phyloP scores from a whole-genome alignment of 768 basidiomycete species.

The Lentinula detonsa region DNA sequence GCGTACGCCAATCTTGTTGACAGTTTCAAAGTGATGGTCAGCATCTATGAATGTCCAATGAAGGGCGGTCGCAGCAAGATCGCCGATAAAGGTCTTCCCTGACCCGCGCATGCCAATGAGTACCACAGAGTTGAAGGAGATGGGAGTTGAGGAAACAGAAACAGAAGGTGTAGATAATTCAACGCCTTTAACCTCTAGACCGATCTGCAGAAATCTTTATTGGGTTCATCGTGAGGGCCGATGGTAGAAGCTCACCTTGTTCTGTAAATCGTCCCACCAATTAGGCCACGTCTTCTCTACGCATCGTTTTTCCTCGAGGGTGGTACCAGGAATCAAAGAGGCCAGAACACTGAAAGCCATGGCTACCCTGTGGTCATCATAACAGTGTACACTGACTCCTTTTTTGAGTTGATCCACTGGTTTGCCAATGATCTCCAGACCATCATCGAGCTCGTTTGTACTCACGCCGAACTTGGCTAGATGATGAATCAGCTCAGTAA shows the following conservation, averaged over 20 bases:
- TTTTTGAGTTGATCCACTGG: constrained; percentile 54
- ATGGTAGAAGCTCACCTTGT: constrained; percentile 57
- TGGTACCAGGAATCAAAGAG: constrained; percentile 62
- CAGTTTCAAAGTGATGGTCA: constrained; percentile 68
- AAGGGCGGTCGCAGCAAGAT: constrained; percentile 66
- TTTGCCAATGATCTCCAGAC: constrained; percentile 83
- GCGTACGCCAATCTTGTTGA: constrained; percentile 55
- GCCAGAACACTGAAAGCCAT: constrained; percentile 96
- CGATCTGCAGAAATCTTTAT: constrained; percentile 52
- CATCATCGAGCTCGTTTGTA: constrained; percentile 89
- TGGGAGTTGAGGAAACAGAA: constrained; percentile 36
- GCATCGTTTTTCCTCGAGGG: constrained; percentile 93
- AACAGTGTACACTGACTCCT: constrained; percentile 87
- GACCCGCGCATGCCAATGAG: constrained; percentile 96
- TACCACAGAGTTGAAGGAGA: constrained; percentile 45
- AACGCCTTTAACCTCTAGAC: constrained; percentile 80
- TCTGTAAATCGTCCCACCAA: constrained; percentile 98
- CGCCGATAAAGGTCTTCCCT: constrained; percentile 88
- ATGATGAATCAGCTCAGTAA: constrained; percentile 5
- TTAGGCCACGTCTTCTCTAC: constrained; percentile 99
- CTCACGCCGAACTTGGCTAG: constrained; percentile 92
- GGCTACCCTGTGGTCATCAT: constrained; percentile 97
- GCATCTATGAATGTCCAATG: constrained; percentile 77
- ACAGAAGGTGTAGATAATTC: constrained; percentile 47
- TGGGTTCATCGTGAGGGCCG: not conserved